Conservation (phyloP, 2,329 filamentous ascomycete genomes). For the Sphaceloma murrayae region DNA sequence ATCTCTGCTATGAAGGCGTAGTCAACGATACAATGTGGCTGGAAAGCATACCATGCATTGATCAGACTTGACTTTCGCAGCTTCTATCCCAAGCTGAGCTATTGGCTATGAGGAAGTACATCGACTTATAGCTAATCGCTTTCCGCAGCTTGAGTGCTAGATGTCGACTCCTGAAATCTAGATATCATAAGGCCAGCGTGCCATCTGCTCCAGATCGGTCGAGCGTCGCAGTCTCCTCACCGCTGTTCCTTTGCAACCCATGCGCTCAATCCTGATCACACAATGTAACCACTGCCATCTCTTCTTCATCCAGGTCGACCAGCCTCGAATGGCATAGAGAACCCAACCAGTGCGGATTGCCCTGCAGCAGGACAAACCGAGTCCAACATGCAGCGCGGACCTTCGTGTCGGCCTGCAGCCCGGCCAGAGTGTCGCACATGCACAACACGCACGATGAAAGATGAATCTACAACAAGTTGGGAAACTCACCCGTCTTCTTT, state of each 20-base stretch:
- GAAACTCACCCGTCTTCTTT: conserved; percentile 84
- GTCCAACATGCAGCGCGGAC: no score
- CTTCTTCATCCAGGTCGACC: no score
- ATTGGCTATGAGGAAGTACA: conserved; percentile 16
- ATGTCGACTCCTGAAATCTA: not conserved
- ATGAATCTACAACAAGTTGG: conserved; percentile 23
- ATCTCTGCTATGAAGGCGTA: conserved; percentile 15
- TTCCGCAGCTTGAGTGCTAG: conserved; percentile 9
- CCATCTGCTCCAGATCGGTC: no score
- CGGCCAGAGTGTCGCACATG: no score
- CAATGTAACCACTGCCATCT: no score
- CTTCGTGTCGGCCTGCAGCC: no score
- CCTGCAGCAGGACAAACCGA: no score
- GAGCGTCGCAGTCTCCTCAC: no score
- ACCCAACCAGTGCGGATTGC: no score
- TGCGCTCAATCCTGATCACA: no score
- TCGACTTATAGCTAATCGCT: conserved; percentile 16
- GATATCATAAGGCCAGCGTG: no score
- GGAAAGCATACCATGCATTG: conserved; percentile 12
- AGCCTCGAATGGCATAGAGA: no score
- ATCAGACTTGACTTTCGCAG: conserved; percentile 11
- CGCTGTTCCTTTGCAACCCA: not conserved
- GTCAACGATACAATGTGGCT: conserved; percentile 14
- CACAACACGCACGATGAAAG: conserved; percentile 19
- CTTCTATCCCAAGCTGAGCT: conserved; percentile 17